Evolutionary conservation across 805 yeast genomes (phyloP).

Genomic region (Wickerhamomyces xylosicus): DNA sequence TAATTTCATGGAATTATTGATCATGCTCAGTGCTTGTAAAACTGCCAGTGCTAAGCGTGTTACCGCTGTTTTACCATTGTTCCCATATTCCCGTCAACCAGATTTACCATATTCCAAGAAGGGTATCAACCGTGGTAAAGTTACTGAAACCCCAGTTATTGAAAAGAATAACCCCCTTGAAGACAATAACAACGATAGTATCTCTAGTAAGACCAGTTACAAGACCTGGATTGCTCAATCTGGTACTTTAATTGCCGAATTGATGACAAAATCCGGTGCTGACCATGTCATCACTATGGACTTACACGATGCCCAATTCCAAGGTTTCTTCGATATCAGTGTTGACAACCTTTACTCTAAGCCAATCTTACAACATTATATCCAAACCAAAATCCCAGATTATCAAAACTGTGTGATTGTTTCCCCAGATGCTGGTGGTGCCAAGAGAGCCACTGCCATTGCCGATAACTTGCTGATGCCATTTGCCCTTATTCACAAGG

Average conservation of each 20-base stretch:
- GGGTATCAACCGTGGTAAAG: slow-evolving; percentile 31
- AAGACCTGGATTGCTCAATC: slow-evolving; percentile 94
- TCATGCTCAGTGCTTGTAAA: slow-evolving; percentile 87
- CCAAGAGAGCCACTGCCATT: slow-evolving; percentile 88
- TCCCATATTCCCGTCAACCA: slow-evolving; percentile 94
- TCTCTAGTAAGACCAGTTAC: slow-evolving; percentile 49
- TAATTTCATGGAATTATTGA: slow-evolving; percentile 88
- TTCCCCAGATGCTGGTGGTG: slow-evolving; percentile 99
- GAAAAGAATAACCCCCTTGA: slow-evolving; percentile 10
- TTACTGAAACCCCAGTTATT: slow-evolving; percentile 26
- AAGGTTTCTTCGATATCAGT: slow-evolving; percentile 93
- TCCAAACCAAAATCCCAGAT: slow-evolving; percentile 65
- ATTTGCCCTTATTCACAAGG: slow-evolving; percentile 94
- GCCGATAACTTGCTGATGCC: slow-evolving; percentile 86
- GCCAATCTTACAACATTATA: slow-evolving; percentile 81
- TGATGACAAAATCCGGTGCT: slow-evolving; percentile 88
- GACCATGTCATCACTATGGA: slow-evolving; percentile 97
- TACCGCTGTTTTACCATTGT: slow-evolving; percentile 89
- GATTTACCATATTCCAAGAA: slow-evolving; percentile 76
- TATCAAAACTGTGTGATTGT: slow-evolving; percentile 82
- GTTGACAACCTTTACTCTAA: slow-evolving; percentile 89
- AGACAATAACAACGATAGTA: slow-evolving; percentile 4
- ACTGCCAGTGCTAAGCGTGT: slow-evolving; percentile 96
- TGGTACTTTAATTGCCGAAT: slow-evolving; percentile 84
- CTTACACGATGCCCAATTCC: slow-evolving; percentile 94